These are phyloP conservation scores for Vanrija humicola DNA, from an alignment of 1,284 basidiomycete genomes.

Conservation along the genomic window DNA sequence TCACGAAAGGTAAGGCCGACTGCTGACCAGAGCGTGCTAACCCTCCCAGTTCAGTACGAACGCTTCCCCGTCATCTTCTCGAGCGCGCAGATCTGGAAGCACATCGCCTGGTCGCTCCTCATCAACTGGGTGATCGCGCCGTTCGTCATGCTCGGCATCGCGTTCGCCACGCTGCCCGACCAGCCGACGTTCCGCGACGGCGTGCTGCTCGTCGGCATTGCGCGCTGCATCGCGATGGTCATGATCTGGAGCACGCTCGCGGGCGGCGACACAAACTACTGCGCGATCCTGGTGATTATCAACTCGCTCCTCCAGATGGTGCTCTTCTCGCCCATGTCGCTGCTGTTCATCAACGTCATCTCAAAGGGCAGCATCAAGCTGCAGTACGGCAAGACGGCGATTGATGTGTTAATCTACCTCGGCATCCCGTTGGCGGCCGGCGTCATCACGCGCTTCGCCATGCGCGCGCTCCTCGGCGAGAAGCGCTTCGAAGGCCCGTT, in stretches of 20 bases:
- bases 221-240: conserved; percentile 66
- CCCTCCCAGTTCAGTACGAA: conserved; percentile 72
- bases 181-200: conserved; percentile 55
- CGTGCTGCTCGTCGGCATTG: conserved; percentile 61
- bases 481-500: conserved; percentile 58
- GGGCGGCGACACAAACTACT: conserved; percentile 67
- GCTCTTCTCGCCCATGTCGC: conserved; percentile 68
- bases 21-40: background rate
- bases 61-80: conserved; percentile 60
- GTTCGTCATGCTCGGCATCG: conserved; percentile 73
- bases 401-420: conserved; percentile 68
- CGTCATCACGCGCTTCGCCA: conserved; percentile 60
- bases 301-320: conserved; percentile 67
- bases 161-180: conserved; percentile 81
- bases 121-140: conserved; percentile 82
- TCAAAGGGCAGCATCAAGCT: conserved; percentile 56
- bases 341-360: conserved; percentile 74
- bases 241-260: conserved; percentile 82
- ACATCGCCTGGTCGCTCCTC: conserved; percentile 65
- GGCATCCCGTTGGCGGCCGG: conserved; percentile 68
- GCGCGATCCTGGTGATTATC: conserved; percentile 62
- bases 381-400: conserved; percentile 65
- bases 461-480: conserved; percentile 54
- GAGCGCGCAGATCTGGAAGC: conserved; percentile 61
- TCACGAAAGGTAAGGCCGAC: conserved; percentile 44